A percentile compares a stretch with the other conserved stretches of the same genome.
These are phyloP conservation scores for Leccinum subgranulosum DNA, from an alignment of 768 basidiomycete genomes.

Conservation along the genomic window DNA sequence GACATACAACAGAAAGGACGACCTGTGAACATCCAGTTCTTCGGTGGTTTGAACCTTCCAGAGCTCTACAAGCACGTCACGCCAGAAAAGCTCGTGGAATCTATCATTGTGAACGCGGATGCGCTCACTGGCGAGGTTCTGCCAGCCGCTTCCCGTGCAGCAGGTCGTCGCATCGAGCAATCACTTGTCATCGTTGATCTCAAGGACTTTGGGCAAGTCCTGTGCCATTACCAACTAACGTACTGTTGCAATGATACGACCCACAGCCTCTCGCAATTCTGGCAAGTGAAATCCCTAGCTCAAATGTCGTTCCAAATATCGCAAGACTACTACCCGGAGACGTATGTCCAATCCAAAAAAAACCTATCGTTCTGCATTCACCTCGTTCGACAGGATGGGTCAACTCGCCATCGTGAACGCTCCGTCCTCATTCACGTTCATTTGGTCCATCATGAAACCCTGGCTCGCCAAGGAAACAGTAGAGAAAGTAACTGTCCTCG, in stretches of 20 bases:
- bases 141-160: conserved; percentile 58
- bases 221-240: not conserved
- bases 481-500: conserved; percentile 64
- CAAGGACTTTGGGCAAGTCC: conserved; percentile 61
- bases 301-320: conserved; percentile 67
- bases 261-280: conserved; percentile 61
- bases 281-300: conserved; percentile 70
- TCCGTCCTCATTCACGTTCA: conserved; percentile 66
- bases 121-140: conserved; percentile 62
- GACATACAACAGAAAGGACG: conserved; percentile 53
- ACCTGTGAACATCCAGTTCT: conserved; percentile 64
- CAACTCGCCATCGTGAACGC: conserved; percentile 71
- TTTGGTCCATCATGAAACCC: conserved; percentile 66
- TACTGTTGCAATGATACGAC: not conserved
- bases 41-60: conserved; percentile 57
- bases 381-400: conserved; percentile 52
- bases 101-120: conserved; percentile 63
- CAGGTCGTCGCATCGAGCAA: conserved; percentile 47
- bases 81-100: conserved; percentile 61
- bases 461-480: conserved; percentile 75
- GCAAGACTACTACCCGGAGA: conserved; percentile 77
- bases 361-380: not conserved
- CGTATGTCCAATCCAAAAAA: conserved; percentile 40
- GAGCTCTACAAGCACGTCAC: conserved; percentile 55
- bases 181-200: conserved; percentile 67